Evolutionary conservation across 768 basidiomycete species (phyloP).

Genomic region (Macrolepiota fuliginosa): DNA sequence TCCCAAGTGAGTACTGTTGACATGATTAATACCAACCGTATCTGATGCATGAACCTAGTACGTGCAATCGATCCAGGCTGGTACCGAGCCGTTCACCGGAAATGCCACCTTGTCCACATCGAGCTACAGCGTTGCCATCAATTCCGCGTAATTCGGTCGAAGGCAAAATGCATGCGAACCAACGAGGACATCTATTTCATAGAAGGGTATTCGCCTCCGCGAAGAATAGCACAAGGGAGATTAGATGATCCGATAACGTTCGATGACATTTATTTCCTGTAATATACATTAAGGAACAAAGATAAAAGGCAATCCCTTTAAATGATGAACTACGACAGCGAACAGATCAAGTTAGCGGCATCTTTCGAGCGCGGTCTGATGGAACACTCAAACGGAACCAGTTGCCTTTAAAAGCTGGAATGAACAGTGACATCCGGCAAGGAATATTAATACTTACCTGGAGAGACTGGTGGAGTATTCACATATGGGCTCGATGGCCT

Average conservation of each 20-base stretch:
- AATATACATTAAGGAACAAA: too few species aligned
- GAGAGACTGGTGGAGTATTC: too few species aligned
- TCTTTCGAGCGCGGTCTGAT: slow-evolving; percentile 41
- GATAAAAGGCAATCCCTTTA: background rate
- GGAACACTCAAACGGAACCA: slow-evolving; percentile 23
- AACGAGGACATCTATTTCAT: too few species aligned
- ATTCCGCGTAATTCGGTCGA: background rate
- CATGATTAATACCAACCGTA: background rate
- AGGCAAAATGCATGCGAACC: background rate
- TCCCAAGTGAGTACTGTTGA: slow-evolving; percentile 34
- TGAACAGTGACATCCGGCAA: too few species aligned
- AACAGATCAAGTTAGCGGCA: slow-evolving; percentile 23
- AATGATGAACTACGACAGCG: background rate
- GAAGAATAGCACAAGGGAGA: background rate
- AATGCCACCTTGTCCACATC: slow-evolving; percentile 41
- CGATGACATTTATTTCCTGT: too few species aligned
- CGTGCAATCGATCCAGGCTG: slow-evolving; percentile 53
- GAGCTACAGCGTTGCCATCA: slow-evolving; percentile 17
- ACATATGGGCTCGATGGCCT: too few species aligned
- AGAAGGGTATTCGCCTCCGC: background rate
- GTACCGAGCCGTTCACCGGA: slow-evolving; percentile 55
- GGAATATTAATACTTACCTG: too few species aligned
- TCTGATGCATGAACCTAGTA: slow-evolving; percentile 27
- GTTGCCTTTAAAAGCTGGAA: too few species aligned
- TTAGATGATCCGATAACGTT: too few species aligned